These are phyloP conservation scores for Barbarea vulgaris DNA, from an alignment of 345 rosid species.

Conservation along the genomic window DNA sequence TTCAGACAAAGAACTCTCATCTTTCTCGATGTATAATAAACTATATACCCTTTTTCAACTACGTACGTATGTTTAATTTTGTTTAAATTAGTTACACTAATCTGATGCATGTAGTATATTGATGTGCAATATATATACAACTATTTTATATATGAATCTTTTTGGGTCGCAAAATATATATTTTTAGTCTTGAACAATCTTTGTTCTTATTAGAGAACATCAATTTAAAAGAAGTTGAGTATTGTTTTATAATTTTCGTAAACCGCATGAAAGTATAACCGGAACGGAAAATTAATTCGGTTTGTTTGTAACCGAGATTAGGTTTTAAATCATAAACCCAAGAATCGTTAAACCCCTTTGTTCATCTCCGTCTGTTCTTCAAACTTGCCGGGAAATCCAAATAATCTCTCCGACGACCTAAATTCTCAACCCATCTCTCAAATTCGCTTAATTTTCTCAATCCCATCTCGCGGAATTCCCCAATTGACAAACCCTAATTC, in stretches of 20 bases:
- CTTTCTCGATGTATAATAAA: slow-evolving; percentile 41
- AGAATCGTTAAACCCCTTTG: slow-evolving; percentile 4
- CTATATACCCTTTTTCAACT: background rate
- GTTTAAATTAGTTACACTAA: background rate
- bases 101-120: slow-evolving; percentile 7
- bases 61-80: background rate
- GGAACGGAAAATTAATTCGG: background rate
- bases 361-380: slow-evolving; percentile 11
- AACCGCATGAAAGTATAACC: slow-evolving; percentile 7
- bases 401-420: slow-evolving; percentile 3
- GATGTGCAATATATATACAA: background rate
- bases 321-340: slow-evolving; percentile 22
- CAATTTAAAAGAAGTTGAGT: too few relatives aligned
- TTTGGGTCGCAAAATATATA: background rate
- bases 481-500: slow-evolving; percentile 2
- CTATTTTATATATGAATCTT: too few relatives aligned
- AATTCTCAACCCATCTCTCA: slow-evolving; percentile 7
- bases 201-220: background rate
- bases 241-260: background rate
- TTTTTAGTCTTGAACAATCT: background rate
- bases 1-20: slow-evolving; percentile 75
- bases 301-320: background rate
- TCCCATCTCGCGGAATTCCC: background rate
- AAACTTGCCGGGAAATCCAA: slow-evolving; percentile 39
- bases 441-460: slow-evolving; percentile 1